Evolutionary conservation across 2,329 filamentous ascomycete species (phyloP), one percentile per base, ranked within the genome.

Genomic region (Colletotrichum costaricense): DNA sequence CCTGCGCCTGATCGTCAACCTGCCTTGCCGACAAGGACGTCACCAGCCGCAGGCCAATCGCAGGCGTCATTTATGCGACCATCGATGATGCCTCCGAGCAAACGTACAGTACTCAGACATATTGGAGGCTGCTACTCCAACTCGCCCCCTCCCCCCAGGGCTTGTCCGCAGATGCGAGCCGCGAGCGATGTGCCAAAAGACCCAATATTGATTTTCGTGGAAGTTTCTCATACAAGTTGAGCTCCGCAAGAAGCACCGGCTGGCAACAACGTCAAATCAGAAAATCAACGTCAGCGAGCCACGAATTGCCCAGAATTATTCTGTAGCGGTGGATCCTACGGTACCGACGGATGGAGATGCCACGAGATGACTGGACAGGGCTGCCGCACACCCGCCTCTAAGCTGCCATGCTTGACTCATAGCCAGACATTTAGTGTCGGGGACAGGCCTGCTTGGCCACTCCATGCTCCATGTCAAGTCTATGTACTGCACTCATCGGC

Each of bases 321-420:
- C 49, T 58, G 67, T 56, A 42, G 28, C n/a, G 46, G 68, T 63
- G 68, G 63, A 52, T 58, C 63, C 19, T 11, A 35, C 67, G 56
- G 59, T 62, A 62, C 59, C 60, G 55, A 59, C 67, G 67, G 72
- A 67, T 72, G 57, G 28, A 58, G 33, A 46, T 67, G 54, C 63
- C 38, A 62, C 57, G 42, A 72, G 33, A 38, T 72, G 63, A 74
- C 62, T 73, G 67, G 67, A 67, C 62, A 57, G 71, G 67, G 67
- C 71, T 66, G 71, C 60, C 56, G 71, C 67, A 65, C 71, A 70
- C 64, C 67, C 67, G n/a, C 67, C 35, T 73, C 22, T 26, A 26
- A 35, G 54, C 70, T 55, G 33, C 70, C 26, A 72, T 67, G 52
- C 72, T 74, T 74, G 72, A 74, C 67, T 74, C 72, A 72, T 67